Conservation (phyloP, 345 rosid species). For the Eutrema japonicum region DNA sequence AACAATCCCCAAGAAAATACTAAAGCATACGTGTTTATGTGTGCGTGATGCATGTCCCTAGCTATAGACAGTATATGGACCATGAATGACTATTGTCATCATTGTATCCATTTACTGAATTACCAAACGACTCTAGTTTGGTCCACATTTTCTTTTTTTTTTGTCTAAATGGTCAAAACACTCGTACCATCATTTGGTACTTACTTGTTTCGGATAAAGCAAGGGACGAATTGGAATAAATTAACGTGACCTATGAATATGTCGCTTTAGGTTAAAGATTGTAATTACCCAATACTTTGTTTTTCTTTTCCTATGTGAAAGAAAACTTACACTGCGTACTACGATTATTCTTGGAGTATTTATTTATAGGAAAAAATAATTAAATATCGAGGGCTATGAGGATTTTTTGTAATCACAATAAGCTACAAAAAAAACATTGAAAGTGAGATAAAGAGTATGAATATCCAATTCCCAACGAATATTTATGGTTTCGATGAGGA, state of each 20-base stretch:
- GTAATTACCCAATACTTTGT: background rate
- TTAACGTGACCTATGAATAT: conserved; percentile 24
- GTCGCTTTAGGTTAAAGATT: conserved; percentile 13
- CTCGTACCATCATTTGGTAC: conserved; percentile 40
- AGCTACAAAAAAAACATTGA: conserved; percentile 20
- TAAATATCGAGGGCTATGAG: background rate
- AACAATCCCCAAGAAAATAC: conserved; percentile 28
- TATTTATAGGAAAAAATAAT: background rate
- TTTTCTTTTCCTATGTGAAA: conserved; percentile 3
- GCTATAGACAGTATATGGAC: conserved; percentile 5
- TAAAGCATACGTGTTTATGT: conserved; percentile 3
- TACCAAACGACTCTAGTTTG: conserved; percentile 19
- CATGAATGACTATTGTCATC: conserved; percentile 15
- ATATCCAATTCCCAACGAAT: conserved; percentile 33
- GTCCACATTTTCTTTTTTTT: conserved; percentile 12
- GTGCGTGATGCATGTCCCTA: conserved; percentile 27
- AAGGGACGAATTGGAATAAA: conserved; percentile 20
- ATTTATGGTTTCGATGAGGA: conserved; percentile 21
- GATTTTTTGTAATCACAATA: conserved; percentile 22
- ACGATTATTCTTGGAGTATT: background rate
- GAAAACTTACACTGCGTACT: background rate
- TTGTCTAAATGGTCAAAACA: conserved; percentile 31
- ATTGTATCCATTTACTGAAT: background rate
- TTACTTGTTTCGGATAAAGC: conserved; percentile 2
- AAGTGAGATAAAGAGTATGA: conserved; percentile 5